phyloP scores from a whole-genome alignment of 352 stramenopile genomes.

The Aphanomyces astaci region DNA sequence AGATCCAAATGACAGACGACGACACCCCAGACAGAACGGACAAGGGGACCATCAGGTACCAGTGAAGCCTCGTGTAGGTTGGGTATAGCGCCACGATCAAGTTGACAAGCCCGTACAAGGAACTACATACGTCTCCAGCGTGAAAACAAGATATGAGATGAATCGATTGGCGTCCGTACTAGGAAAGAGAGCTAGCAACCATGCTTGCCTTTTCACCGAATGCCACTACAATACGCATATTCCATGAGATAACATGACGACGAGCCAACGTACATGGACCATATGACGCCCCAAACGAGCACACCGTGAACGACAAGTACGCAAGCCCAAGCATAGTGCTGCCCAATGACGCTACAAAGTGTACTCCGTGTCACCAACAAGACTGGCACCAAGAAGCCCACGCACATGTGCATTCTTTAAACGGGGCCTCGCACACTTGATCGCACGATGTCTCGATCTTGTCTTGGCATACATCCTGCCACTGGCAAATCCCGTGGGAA shows the following conservation, averaged over 20 bases:
- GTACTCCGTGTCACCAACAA: not conserved
- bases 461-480: not conserved
- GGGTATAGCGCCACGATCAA: constrained; percentile 6
- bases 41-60: constrained; percentile 1
- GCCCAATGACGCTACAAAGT: not conserved
- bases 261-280: constrained; percentile 4
- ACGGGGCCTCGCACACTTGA: not conserved
- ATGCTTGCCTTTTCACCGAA: not conserved
- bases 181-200: constrained; percentile 1
- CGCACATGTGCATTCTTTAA: constrained; percentile 5
- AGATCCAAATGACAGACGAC: constrained; percentile 16
- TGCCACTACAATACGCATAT: not conserved
- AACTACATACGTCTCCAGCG: not conserved
- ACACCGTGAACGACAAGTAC: constrained; percentile 11
- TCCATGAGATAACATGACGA: not conserved
- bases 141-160: not conserved
- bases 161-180: constrained; percentile 10
- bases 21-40: not conserved
- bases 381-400: not conserved
- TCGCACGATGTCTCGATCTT: not conserved
- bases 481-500: not conserved
- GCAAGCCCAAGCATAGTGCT: constrained; percentile 19
- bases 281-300: not conserved
- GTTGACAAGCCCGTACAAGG: constrained; percentile 5
- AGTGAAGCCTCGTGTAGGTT: not conserved